phyloP scores from a whole-genome alignment of 1,284 basidiomycete species.

The Heliocybe sulcata region DNA sequence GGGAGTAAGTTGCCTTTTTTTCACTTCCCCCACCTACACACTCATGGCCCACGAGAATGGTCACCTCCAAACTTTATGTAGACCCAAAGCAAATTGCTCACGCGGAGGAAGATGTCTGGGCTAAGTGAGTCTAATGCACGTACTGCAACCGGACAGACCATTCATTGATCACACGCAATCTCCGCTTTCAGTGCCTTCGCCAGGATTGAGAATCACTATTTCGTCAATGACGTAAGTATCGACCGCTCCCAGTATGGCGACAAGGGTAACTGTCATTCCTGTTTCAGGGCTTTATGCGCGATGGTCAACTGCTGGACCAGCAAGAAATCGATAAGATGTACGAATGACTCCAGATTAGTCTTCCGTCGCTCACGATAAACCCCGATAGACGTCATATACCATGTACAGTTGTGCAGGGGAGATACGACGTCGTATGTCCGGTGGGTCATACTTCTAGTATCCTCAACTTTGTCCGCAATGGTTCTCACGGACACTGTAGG shows the following conservation, averaged over 20 bases:
- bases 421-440: conserved; percentile 78
- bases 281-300: conserved; percentile 76
- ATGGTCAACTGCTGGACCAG: conserved; percentile 81
- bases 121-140: conserved; percentile 44
- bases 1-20: conserved; percentile 61
- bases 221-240: conserved; percentile 60
- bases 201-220: conserved; percentile 90
- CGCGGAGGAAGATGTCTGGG: conserved; percentile 69
- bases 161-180: background rate
- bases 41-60: conserved; percentile 47
- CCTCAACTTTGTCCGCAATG: conserved; percentile 2
- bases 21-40: background rate
- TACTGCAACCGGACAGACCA: background rate
- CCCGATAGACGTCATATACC: conserved; percentile 74
- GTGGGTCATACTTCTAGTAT: conserved; percentile 37
- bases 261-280: background rate
- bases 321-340: conserved; percentile 90
- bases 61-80: conserved; percentile 67
- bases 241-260: background rate
- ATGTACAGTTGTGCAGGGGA: conserved; percentile 78
- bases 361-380: background rate
- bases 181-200: conserved; percentile 65
- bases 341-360: conserved; percentile 15
- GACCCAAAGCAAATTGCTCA: conserved; percentile 66
- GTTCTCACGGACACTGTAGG: conserved; percentile 26